Conservation (phyloP, 129 eudicot species). For the Flaveria trinervia region DNA sequence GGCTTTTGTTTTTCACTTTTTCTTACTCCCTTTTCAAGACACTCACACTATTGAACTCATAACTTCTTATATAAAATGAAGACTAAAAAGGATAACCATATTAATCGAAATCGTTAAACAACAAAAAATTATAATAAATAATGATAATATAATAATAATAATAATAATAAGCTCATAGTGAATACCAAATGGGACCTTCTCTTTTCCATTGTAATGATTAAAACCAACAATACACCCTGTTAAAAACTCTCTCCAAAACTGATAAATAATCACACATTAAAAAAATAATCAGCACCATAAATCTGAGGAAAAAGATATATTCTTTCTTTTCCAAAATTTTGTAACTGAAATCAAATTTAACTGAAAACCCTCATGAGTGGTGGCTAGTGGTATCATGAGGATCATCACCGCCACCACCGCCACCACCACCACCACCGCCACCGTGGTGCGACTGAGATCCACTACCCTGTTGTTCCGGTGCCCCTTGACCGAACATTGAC, state of each 20-base stretch:
- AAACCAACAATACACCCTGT: slow-evolving; percentile 42
- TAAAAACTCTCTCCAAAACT: slow-evolving; percentile 49
- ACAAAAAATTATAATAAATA: neutral
- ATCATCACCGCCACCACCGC: slow-evolving; percentile 56
- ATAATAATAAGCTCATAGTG: slow-evolving; percentile 16
- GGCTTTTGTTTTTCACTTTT: slow-evolving; percentile 13
- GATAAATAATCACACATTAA: slow-evolving; percentile 49
- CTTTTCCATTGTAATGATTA: slow-evolving; percentile 31
- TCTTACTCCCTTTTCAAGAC: slow-evolving; percentile 6
- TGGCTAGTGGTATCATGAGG: slow-evolving; percentile 67
- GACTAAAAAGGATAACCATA: slow-evolving; percentile 7
- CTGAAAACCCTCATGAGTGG: slow-evolving; percentile 47
- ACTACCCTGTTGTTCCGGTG: slow-evolving; percentile 70
- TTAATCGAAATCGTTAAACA: neutral
- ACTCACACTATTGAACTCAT: neutral
- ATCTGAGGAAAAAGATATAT: slow-evolving; percentile 27
- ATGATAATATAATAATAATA: too few species aligned
- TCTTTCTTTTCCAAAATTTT: slow-evolving; percentile 30
- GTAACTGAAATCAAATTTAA: slow-evolving; percentile 49
- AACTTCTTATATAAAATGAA: neutral
- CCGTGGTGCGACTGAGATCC: slow-evolving; percentile 61
- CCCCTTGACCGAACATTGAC: slow-evolving; percentile 45
- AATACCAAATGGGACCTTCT: slow-evolving; percentile 32
- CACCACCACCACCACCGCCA: slow-evolving; percentile 52
- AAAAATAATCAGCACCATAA: slow-evolving; percentile 25